These are phyloP conservation scores for Amanita jacksonii DNA, from an alignment of 768 basidiomycete species.

Conservation along the genomic window DNA sequence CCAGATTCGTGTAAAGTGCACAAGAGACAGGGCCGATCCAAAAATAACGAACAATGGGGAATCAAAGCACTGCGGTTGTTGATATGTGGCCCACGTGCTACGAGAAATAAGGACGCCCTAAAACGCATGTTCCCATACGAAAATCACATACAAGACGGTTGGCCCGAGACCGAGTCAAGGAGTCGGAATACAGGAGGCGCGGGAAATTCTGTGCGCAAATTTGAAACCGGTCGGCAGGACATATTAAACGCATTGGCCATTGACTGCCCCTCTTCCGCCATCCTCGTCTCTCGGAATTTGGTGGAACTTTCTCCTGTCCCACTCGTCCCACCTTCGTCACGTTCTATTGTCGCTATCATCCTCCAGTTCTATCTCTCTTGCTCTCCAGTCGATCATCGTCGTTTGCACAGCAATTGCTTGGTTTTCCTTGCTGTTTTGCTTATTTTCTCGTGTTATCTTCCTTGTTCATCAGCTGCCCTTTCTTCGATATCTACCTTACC, in stretches of 20 bases:
- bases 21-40: not conserved
- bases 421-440: conserved; percentile 18
- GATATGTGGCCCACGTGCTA: not conserved
- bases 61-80: not conserved
- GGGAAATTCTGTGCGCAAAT: conserved; percentile 31
- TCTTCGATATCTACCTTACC: conserved; percentile 4
- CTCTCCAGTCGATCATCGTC: conserved; percentile 29
- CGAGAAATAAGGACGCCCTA: not conserved
- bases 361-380: conserved; percentile 24
- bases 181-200: conserved; percentile 19
- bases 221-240: conserved; percentile 20
- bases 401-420: conserved; percentile 27
- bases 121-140: not conserved
- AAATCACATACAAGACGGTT: too few species aligned
- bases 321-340: conserved; percentile 11
- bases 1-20: conserved; percentile 12
- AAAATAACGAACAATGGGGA: conserved; percentile 5
- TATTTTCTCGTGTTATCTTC: conserved; percentile 9
- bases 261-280: conserved; percentile 13
- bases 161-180: conserved; percentile 6
- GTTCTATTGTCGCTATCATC: conserved; percentile 24
- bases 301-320: conserved; percentile 10
- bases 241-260: conserved; percentile 13
- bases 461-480: conserved; percentile 6
- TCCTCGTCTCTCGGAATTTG: conserved; percentile 12